Base-by-base conservation (phyloP, 306 rosid genomes). In the Cucumis hystrix region DNA sequence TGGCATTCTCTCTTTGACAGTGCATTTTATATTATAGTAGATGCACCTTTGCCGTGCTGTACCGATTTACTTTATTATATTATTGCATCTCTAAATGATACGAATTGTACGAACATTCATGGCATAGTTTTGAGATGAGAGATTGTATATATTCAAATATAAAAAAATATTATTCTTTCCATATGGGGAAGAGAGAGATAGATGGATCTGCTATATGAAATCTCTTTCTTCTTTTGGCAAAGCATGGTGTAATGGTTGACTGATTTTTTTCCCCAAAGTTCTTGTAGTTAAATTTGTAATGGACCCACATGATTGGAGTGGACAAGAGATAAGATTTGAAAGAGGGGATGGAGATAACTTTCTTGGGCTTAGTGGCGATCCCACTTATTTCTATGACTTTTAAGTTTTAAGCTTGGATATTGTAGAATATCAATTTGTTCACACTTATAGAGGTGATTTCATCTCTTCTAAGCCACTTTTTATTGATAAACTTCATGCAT, bases 81-180 rank as follows among this genome's bases (percentile, higher is more conserved):
- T 72, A 51, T 9, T 23, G 71, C 77, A 39, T 57, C 75, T 84
- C 78, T 33, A 82, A 66, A 74, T 76, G 79, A 87, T 86, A 89
- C 88, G 87, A 85, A 85, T 33, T 85, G 93, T 87, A 91, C 94
- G 92, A 90, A 85, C 87, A 86, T 83, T 89, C 90, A 82, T 79
- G 83, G 59, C 80, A 73, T 73, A 45, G 45, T 30, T 73, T 51
- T 49, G 60, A 51, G 39, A 25, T 59, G 49, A 57, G 55, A 75
- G 67, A 55, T 30, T 43, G 10, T 43, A 75, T 75, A 75, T 75
- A 39, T 75, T 49, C 62, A 55, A 11, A 37, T 12, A 75, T 57
- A 55, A n/a, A 74, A 57, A 52, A 20, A 71, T 47, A 47, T 39
- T 65, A 3, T 13, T 40, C 1, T 43, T 68, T 69, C 74, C 5